Evolutionary conservation across 495 filamentous ascomycete species (phyloP).

Genomic region (Hyphodiscus hymeniophilus): DNA sequence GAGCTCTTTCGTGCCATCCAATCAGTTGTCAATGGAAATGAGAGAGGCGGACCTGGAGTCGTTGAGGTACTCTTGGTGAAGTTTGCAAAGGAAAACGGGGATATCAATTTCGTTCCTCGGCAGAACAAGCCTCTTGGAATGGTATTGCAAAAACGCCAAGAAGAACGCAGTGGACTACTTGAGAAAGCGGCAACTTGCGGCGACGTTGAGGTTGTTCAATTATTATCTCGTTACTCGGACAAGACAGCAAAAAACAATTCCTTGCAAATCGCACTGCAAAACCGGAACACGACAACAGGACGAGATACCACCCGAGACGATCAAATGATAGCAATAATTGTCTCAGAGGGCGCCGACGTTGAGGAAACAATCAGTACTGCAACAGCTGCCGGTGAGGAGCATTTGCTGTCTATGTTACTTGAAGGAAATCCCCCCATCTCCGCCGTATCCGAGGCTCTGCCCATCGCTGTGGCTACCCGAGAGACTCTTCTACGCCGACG

Average conservation of each 20-base stretch:
- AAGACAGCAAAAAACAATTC: conserved; percentile 5
- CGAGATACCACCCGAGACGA: conserved; percentile 6
- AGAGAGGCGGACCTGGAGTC: conserved; percentile 12
- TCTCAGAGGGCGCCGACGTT: conserved; percentile 12
- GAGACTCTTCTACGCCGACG: conserved; percentile 2
- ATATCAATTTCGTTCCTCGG: conserved; percentile 16
- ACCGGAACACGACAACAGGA: conserved; percentile 3
- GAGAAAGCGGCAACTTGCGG: conserved; percentile 8
- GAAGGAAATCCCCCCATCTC: conserved; percentile 1
- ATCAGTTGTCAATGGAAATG: conserved; percentile 10
- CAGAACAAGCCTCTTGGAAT: conserved; percentile 8
- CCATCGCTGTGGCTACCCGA: conserved; percentile 2
- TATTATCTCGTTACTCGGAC: conserved; percentile 10
- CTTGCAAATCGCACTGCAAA: conserved; percentile 7
- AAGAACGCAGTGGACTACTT: conserved; percentile 14
- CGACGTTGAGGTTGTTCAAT: conserved; percentile 15
- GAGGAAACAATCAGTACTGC: conserved; percentile 8
- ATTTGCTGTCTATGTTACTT: conserved; percentile 9
- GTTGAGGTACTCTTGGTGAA: conserved; percentile 9
- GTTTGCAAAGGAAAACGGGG: conserved; percentile 2
- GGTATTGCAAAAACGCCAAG: conserved; percentile 7
- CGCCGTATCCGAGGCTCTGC: conserved; percentile 12
- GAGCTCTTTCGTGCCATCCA: conserved; percentile 11
- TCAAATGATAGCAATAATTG: conserved; percentile 11
- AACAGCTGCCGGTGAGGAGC: conserved; percentile 6